Base-by-base conservation (phyloP, 352 stramenopile species). In the Pythium oligandrum region DNA sequence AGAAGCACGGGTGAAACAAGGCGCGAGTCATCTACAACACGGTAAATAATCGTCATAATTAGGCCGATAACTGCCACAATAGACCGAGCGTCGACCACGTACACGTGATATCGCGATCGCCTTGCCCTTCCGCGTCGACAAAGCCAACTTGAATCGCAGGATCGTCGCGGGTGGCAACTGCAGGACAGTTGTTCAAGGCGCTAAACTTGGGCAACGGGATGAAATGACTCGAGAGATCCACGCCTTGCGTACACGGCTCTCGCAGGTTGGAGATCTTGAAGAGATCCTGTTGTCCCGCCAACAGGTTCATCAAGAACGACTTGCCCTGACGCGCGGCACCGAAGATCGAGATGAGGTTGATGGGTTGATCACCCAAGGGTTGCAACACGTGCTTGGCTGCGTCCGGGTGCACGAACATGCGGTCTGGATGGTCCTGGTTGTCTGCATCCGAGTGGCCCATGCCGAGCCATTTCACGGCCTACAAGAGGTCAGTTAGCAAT, bases 341-440 rank as follows among this genome's bases (percentile, higher is more conserved):
- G 48, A 94, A 94, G 61, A 94, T 92, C 43, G 77, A 85, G 55
- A 94, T 90, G 44, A 94, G 65, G 59, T 94, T 94, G 38, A 94
- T 74, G 4, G 57, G 63, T 40, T 80, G 73, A 50, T 89, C 70
- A 3, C 70, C 79, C 2, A 93, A 51, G 10, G 83, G 79, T 48
- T 70, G 50, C 12, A 93, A 61, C 48, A 90, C 83, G n/a, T 78
- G 59, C 6, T 48, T 55, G n/a, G 75, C 58, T 3, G 81, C 75
- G 26, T 90, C 78, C 0, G 64, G 40, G 51, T 73, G 61, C 17
- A 93, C 83, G 39, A 88, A 88, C 78, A 93, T 91, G 39, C 67
- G 64, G 32, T 63, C 38, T 44, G 46, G 36, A 31, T 66, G 66
- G 17, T 68, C 63, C 17, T 70, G 52, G 38, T 57, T 59, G n/a